Conservation (phyloP, 176 grass and related monocot genomes). For the Musa schizocarpa region DNA sequence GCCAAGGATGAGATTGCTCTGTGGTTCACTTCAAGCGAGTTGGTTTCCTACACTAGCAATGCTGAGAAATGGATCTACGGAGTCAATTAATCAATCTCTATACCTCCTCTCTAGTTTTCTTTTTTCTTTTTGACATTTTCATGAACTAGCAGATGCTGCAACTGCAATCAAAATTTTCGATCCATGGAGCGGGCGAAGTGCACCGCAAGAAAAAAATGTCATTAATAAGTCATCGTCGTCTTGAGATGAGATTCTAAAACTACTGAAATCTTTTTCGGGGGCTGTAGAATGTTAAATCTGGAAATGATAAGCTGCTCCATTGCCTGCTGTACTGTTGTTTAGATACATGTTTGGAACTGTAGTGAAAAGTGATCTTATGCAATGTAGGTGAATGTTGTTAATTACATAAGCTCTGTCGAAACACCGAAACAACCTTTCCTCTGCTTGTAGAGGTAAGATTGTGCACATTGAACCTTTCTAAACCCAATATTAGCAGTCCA, state of each 20-base stretch:
- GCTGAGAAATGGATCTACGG: constrained; percentile 80
- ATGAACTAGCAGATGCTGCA: not conserved
- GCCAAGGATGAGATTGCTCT: constrained; percentile 79
- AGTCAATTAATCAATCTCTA: constrained; percentile 30
- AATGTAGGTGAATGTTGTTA: too few species aligned
- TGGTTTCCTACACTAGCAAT: constrained; percentile 69
- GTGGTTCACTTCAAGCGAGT: constrained; percentile 72
- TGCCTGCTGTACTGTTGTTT: too few species aligned
- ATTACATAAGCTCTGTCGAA: too few species aligned
- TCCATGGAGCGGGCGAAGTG: too few species aligned
- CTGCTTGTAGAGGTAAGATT: too few species aligned
- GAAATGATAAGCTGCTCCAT: too few species aligned
- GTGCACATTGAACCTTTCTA: too few species aligned
- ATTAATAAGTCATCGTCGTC: not conserved
- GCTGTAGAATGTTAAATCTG: not conserved
- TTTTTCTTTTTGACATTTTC: not conserved
- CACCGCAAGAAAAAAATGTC: not conserved
- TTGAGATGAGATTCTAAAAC: not conserved
- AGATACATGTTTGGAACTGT: too few species aligned
- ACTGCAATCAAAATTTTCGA: not conserved
- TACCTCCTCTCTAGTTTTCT: not conserved
- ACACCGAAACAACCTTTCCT: too few species aligned
- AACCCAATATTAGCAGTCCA: too few species aligned
- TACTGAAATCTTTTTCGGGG: not conserved
- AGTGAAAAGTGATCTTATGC: too few species aligned